phyloP scores from a whole-genome alignment of 169 alveolate genomes.

The Cryptosporidium xiaoi region DNA sequence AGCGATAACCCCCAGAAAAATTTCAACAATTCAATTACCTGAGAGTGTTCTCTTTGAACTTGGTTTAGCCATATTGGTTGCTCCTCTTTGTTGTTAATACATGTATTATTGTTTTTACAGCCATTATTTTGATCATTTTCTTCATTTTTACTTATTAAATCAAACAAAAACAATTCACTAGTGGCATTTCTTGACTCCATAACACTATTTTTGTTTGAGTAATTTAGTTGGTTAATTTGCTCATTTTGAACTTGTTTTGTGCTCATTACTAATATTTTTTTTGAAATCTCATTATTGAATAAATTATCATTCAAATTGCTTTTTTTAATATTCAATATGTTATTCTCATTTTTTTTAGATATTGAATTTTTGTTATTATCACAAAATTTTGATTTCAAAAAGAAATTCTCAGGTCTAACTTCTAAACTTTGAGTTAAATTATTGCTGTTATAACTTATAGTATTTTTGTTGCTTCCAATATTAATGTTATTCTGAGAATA shows the following conservation, averaged over 20 bases:
- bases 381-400: not conserved
- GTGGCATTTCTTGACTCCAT: slow-evolving; percentile 7
- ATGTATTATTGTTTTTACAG: not conserved
- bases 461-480: not conserved
- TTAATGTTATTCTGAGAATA: slow-evolving; percentile 25
- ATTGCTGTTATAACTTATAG: not conserved
- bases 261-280: slow-evolving; percentile 11
- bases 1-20: slow-evolving; percentile 45
- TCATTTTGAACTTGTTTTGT: slow-evolving; percentile 71
- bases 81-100: slow-evolving; percentile 6
- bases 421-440: slow-evolving; percentile 8
- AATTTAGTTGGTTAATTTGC: slow-evolving; percentile 41
- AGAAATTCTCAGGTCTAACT: slow-evolving; percentile 36
- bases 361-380: not conserved
- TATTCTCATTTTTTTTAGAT: not conserved
- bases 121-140: not conserved
- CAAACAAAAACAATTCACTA: not conserved
- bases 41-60: slow-evolving; percentile 28
- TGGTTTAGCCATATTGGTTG: slow-evolving; percentile 54
- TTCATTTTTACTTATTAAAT: not conserved
- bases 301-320: not conserved
- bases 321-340: not conserved
- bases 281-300: slow-evolving; percentile 18
- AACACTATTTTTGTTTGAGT: not conserved
- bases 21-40: slow-evolving; percentile 40